Base-by-base conservation (phyloP, 768 basidiomycete species). In the Serendipita sp. region DNA sequence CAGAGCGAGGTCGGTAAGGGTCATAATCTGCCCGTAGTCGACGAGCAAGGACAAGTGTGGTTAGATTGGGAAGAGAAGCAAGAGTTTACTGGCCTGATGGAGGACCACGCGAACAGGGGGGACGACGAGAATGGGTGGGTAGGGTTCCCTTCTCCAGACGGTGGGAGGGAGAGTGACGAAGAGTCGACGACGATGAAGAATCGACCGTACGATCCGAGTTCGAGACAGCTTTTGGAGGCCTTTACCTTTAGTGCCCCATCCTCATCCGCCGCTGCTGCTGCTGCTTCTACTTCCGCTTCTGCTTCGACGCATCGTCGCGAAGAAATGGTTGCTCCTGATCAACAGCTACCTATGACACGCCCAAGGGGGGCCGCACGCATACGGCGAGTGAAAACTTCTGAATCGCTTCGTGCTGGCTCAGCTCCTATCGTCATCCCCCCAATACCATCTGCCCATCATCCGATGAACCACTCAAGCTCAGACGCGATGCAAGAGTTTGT, bases 371-470 rank as follows among this genome's bases (percentile, higher is more conserved):
- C 13, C 8, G 29, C 27, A 27, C 55, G 55, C 55, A 60, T 60
- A 60, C 55, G 55, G 36, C 18, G 55, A 37, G 55, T 60, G 55
- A 60, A 18, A 36, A 60, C 55, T 4, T 60, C 55, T n/a, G 55
- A 60, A 60, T 60, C 55, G 27, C 36, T 60, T 31, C 55, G 55
- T 60, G 55, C 55, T n/a, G 55, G 55, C 55, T 60, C 55, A 60
- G 55, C 55, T 36, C 55, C 55, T 37, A 23, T 60, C 18, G 55
- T 60, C 8, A 60, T 60, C 33, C 55, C 55, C 8, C 55, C 55
- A 10, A 34, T 60, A 4, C 55, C 55, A 23, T 60, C 55, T 27
- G 29, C 27, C 10, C 55, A 60, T 18, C 55, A 33, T 18, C 5
- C 48, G 31, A 33, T 3, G 29, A 37, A 60, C 29, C 10, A 60